Conservation (phyloP, 352 stramenopile genomes). For the Phytophthora foliorum region DNA sequence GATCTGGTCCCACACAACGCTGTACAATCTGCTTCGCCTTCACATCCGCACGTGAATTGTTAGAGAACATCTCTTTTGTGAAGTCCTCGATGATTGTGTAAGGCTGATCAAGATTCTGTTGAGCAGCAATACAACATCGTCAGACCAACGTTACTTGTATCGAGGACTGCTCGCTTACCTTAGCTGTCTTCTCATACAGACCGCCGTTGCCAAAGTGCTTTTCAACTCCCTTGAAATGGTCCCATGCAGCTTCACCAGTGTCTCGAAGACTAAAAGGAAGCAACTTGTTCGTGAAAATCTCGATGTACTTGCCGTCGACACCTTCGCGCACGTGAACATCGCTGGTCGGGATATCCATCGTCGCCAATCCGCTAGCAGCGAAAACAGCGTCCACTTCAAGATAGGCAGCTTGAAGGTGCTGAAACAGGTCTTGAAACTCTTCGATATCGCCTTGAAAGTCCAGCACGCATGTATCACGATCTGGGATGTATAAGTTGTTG, state of each 20-base stretch:
- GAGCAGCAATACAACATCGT: background rate
- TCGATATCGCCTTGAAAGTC: slow-evolving; percentile 43
- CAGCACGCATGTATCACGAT: slow-evolving; percentile 7
- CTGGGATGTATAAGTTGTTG: slow-evolving; percentile 1
- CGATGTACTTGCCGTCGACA: slow-evolving; percentile 34
- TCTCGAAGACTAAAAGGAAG: slow-evolving; percentile 36
- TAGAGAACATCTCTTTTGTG: slow-evolving; percentile 36
- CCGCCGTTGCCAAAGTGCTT: slow-evolving; percentile 38
- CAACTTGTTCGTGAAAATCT: slow-evolving; percentile 39
- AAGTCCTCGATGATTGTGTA: slow-evolving; percentile 44
- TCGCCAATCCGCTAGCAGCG: slow-evolving; percentile 26
- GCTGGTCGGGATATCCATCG: slow-evolving; percentile 23
- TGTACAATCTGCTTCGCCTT: slow-evolving; percentile 36
- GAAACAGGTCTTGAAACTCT: slow-evolving; percentile 48
- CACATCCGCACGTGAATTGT: slow-evolving; percentile 39
- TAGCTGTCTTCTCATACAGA: slow-evolving; percentile 28
- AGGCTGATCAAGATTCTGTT: slow-evolving; percentile 33
- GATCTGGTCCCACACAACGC: slow-evolving; percentile 24
- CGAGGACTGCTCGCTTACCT: slow-evolving; percentile 5
- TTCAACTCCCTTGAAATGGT: slow-evolving; percentile 41
- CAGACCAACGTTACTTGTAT: background rate
- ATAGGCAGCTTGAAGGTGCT: slow-evolving; percentile 40
- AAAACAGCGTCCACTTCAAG: slow-evolving; percentile 49
- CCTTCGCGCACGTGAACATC: slow-evolving; percentile 37
- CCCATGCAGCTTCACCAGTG: slow-evolving; percentile 34